phyloP scores from a whole-genome alignment of 768 basidiomycete genomes.

The Arthromyces matolae region DNA sequence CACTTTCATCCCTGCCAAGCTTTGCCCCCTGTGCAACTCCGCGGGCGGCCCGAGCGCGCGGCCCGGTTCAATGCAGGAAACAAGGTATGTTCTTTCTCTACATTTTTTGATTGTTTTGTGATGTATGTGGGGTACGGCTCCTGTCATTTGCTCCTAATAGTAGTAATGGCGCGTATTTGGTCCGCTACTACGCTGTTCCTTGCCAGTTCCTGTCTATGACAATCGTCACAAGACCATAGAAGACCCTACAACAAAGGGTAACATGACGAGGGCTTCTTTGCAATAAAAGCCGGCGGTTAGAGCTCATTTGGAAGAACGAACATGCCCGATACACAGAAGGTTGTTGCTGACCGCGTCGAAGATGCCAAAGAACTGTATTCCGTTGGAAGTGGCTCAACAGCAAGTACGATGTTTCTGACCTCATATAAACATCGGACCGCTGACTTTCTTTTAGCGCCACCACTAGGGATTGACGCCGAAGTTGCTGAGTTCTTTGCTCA shows the following conservation, averaged over 20 bases:
- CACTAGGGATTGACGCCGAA: slow-evolving; percentile 40
- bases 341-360: neutral
- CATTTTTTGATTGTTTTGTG: neutral
- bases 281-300: slow-evolving; percentile 15
- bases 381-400: slow-evolving; percentile 27
- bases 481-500: slow-evolving; percentile 42
- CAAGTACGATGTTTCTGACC: slow-evolving; percentile 4
- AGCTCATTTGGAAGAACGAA: slow-evolving; percentile 5
- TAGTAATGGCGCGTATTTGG: too few relatives aligned
- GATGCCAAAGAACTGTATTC: slow-evolving; percentile 34
- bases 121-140: slow-evolving; percentile 1
- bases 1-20: too few relatives aligned
- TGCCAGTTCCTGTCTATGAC: slow-evolving; percentile 10
- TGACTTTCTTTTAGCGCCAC: slow-evolving; percentile 11
- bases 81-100: too few relatives aligned
- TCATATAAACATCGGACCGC: neutral
- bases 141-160: too few relatives aligned
- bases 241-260: neutral
- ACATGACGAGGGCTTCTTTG: slow-evolving; percentile 2
- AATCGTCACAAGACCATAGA: slow-evolving; percentile 18
- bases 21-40: too few relatives aligned
- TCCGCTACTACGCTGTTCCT: neutral
- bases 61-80: too few relatives aligned
- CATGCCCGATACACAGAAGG: slow-evolving; percentile 11
- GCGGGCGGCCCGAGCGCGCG: too few relatives aligned